Percentiles rank a stretch among this genome's conserved stretches.
These are phyloP conservation scores for Candida taoyuanica DNA, from an alignment of 805 yeast genomes.

Conservation along the genomic window DNA sequence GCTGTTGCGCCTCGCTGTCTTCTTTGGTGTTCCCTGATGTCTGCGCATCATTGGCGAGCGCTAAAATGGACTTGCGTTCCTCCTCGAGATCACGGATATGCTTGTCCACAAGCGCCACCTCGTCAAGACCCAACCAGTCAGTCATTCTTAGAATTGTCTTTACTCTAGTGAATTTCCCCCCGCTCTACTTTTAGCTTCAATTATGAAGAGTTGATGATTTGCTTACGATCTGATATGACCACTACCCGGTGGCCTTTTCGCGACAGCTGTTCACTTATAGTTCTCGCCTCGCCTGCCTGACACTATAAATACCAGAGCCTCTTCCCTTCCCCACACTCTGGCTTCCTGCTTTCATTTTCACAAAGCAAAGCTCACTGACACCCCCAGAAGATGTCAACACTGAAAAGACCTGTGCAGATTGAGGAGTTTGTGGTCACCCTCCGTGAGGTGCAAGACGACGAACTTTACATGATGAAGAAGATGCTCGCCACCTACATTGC, in stretches of 20 bases:
- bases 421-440: constrained; percentile 49
- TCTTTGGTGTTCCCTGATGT: neutral
- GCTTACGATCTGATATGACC: neutral
- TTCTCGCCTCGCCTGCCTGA: neutral
- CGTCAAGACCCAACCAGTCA: neutral
- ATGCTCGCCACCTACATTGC: constrained; percentile 38
- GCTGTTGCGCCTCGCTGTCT: constrained; percentile 2
- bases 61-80: constrained; percentile 6
- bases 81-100: constrained; percentile 12
- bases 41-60: constrained; percentile 4
- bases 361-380: too few species aligned
- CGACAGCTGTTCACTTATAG: too few species aligned
- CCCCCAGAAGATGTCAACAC: constrained; percentile 22
- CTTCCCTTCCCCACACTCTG: neutral
- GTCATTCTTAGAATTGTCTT: neutral
- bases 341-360: neutral
- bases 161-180: neutral
- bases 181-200: neutral
- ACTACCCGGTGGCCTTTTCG: neutral
- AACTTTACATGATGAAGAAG: constrained; percentile 30
- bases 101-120: constrained; percentile 10
- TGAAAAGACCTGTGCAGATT: constrained; percentile 35
- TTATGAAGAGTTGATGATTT: neutral
- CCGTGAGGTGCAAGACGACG: constrained; percentile 47
- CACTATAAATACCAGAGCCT: neutral